phyloP scores from a whole-genome alignment of 148 eudicot species.

The Rhododendron ovatum region DNA sequence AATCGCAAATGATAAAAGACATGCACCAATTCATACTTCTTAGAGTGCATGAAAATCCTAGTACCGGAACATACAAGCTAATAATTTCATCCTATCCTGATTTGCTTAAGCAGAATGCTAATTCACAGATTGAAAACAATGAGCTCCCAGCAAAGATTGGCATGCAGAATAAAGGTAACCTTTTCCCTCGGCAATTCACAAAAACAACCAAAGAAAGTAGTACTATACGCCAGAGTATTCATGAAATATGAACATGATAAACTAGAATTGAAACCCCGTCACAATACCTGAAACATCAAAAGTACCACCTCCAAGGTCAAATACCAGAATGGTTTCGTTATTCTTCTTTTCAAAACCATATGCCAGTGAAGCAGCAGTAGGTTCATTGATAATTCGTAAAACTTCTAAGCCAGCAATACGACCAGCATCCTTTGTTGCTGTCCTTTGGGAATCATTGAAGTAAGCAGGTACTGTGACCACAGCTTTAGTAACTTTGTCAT shows the following conservation, averaged over 20 bases:
- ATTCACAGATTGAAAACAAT: not conserved
- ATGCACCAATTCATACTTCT: not conserved
- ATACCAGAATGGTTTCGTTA: constrained; percentile 88
- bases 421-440: constrained; percentile 97
- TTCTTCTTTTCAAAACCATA: constrained; percentile 98
- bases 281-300: constrained; percentile 95
- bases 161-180: not conserved
- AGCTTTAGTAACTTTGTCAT: constrained; percentile 84
- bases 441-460: constrained; percentile 96
- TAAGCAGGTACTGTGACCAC: constrained; percentile 96
- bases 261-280: not conserved
- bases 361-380: constrained; percentile 94
- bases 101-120: not conserved
- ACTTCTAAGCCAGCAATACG: constrained; percentile 97
- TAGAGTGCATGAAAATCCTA: not conserved
- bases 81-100: not conserved
- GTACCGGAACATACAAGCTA: not conserved
- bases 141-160: not conserved
- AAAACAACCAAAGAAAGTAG: not conserved
- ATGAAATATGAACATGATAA: not conserved
- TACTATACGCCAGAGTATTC: not conserved
- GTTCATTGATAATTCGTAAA: constrained; percentile 91
- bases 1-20: not conserved
- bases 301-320: constrained; percentile 99
- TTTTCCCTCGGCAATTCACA: too few relatives aligned